A percentile compares a stretch with the other conserved stretches of the same genome.
Conservation (phyloP, 805 yeast species). For the Metschnikowia bowlesiae region DNA sequence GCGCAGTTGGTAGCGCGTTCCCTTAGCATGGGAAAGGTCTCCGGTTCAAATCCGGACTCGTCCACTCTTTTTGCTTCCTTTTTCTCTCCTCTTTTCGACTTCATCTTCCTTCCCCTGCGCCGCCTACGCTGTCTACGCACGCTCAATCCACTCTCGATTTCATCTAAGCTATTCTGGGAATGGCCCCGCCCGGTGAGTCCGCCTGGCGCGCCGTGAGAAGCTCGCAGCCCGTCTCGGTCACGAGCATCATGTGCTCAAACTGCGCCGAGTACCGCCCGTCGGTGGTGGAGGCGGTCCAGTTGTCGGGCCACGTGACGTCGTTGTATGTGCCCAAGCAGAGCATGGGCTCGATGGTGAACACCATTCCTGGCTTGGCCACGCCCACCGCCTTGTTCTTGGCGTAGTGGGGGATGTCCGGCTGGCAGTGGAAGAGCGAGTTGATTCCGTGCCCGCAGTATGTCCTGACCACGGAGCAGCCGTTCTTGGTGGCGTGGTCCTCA, state of each 20-base stretch:
- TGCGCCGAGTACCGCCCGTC: slow-evolving; percentile 93
- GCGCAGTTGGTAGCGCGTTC: slow-evolving; percentile 83
- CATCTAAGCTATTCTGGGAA: slow-evolving; percentile 37
- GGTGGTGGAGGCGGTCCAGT: slow-evolving; percentile 90
- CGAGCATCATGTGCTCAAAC: slow-evolving; percentile 88
- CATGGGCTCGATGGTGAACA: slow-evolving; percentile 98
- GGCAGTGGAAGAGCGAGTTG: slow-evolving; percentile 80
- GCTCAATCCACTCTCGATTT: too few species aligned
- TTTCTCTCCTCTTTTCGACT: neutral
- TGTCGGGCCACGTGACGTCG: slow-evolving; percentile 92
- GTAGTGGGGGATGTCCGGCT: slow-evolving; percentile 92
- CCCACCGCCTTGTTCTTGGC: slow-evolving; percentile 92
- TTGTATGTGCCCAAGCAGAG: slow-evolving; percentile 76
- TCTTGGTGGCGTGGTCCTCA: slow-evolving; percentile 76
- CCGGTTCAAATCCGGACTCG: slow-evolving; percentile 72
- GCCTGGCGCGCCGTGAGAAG: slow-evolving; percentile 78
- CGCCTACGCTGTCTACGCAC: neutral
- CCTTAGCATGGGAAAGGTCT: slow-evolving; percentile 48
- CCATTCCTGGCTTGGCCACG: slow-evolving; percentile 91
- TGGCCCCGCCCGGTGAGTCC: slow-evolving; percentile 85
- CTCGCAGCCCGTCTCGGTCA: slow-evolving; percentile 92
- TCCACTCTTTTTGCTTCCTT: slow-evolving; percentile 35
- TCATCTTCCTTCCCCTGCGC: neutral
- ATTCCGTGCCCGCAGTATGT: slow-evolving; percentile 94
- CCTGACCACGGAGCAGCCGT: slow-evolving; percentile 82